Percentiles rank a stretch among this genome's conserved stretches.
Evolutionary conservation across 2,329 filamentous ascomycete species (phyloP).

Genomic region (Diaporthe longicolla): DNA sequence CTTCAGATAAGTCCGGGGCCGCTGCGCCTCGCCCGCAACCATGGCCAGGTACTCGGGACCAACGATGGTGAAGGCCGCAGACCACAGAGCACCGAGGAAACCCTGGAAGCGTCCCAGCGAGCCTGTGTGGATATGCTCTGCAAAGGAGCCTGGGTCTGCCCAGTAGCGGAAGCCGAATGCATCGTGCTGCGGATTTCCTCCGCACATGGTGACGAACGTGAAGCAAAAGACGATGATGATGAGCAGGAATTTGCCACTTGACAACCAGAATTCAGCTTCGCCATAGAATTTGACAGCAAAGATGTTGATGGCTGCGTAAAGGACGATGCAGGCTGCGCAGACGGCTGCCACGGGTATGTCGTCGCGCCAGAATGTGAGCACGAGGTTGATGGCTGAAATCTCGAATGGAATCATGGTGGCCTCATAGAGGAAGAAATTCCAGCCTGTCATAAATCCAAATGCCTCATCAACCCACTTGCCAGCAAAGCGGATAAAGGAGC

Average conservation of each 20-base stretch:
- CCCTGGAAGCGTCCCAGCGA: slow-evolving; percentile 77
- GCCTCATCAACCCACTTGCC: slow-evolving; percentile 77
- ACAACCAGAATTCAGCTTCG: slow-evolving; percentile 80
- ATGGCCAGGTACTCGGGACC: slow-evolving; percentile 78
- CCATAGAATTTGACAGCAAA: slow-evolving; percentile 77
- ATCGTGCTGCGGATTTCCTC: slow-evolving; percentile 79
- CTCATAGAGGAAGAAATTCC: slow-evolving; percentile 61
- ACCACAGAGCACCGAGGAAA: slow-evolving; percentile 77
- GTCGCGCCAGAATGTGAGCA: slow-evolving; percentile 62
- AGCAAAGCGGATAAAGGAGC: slow-evolving; percentile 75
- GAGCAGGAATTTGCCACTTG: slow-evolving; percentile 74
- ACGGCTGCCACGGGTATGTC: slow-evolving; percentile 64
- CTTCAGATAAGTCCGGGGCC: slow-evolving; percentile 75
- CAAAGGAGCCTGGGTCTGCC: slow-evolving; percentile 73
- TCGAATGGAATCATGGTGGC: slow-evolving; percentile 59
- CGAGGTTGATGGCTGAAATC: slow-evolving; percentile 57
- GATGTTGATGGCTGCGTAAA: slow-evolving; percentile 71
- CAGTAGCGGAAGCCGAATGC: slow-evolving; percentile 80
- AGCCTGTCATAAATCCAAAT: slow-evolving; percentile 68
- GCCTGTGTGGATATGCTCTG: slow-evolving; percentile 71
- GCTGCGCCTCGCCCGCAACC: slow-evolving; percentile 78
- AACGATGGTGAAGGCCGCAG: slow-evolving; percentile 74
- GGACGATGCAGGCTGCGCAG: slow-evolving; percentile 68
- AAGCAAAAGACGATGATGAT: slow-evolving; percentile 78
- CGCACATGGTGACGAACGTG: slow-evolving; percentile 84